Evolutionary conservation across 1,139 yeast genomes (phyloP), one percentile per base, ranked within the genome.

Genomic region (Debaryomyces nepalensis): DNA sequence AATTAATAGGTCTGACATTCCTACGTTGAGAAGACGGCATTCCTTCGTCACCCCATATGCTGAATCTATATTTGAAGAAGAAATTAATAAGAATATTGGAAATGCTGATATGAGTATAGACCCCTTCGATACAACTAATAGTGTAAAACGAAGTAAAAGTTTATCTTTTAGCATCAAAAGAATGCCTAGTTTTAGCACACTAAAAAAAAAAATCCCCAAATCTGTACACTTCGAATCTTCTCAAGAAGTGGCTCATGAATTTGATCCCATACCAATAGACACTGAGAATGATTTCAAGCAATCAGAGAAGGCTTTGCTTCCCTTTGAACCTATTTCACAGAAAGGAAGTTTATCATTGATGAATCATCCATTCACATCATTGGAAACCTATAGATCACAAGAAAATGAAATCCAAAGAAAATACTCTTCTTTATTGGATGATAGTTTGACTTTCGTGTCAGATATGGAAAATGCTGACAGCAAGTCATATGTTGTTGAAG

Each of bases 101-200:
- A 33, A 26, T 30, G 42, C 47, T 1, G 50, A 46, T 19, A 9
- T 42, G 23, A 46, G 50, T 36, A 46, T 46, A 5, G 46, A 46
- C 20, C 50, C 50, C 1, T 46, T 44, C 33, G 50, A 46, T 5
- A 23, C 19, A 7, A 33, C 41, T 5, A 39, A 41, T 10, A 27
- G 36, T 8, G 20, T 46, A 19, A 46, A 41, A 26, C 23, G 50
- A 30, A 40, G 46, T 18, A 46, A 46, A 33, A 44, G 46, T 20
- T 31, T 42, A 11, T 41, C 50, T 4, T 37, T 42, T 32, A 35
- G 26, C 23, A 26, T 37, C 3, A 19, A 26, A 2, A 45, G 34
- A 30, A 38, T 30, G 15, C 44, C 46, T n/a, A 46, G 50, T 27
- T 40, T 46, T 11, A 30, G 39, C 15, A 42, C 27, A 4, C 37